phyloP scores from a whole-genome alignment of 441 rosid genomes.

The Erodium chrysanthum region DNA sequence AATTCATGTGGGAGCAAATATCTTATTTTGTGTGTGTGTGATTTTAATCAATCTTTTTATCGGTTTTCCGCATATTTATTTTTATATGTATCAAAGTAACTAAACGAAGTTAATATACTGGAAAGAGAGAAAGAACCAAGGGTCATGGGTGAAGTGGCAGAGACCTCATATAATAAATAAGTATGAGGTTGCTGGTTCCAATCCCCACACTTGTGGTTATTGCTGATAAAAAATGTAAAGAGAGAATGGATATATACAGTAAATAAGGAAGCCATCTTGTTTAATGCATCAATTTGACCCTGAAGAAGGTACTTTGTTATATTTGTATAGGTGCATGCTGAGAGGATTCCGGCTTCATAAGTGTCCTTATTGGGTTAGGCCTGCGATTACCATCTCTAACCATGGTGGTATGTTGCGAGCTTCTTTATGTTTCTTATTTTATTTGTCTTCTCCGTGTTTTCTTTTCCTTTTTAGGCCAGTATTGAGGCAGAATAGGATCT shows the following conservation, averaged over 20 bases:
- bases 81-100: background rate
- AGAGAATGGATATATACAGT: background rate
- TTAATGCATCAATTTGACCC: constrained; percentile 10
- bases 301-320: constrained; percentile 18
- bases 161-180: too few species aligned
- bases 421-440: constrained; percentile 6
- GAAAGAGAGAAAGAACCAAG: background rate
- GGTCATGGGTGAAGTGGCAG: too few species aligned
- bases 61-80: background rate
- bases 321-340: constrained; percentile 62
- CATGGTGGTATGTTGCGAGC: constrained; percentile 42
- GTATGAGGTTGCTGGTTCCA: too few species aligned
- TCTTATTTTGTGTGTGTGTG: background rate
- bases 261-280: background rate
- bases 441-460: background rate
- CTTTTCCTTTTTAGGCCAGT: background rate
- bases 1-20: background rate
- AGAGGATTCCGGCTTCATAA: constrained; percentile 69
- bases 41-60: background rate
- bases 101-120: background rate
- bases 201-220: too few species aligned
- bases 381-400: constrained; percentile 57
- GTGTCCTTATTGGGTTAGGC: constrained; percentile 86
- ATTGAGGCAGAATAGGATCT: too few species aligned
- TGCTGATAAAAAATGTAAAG: background rate